A percentile compares a stretch with the other conserved stretches of the same genome.
Conservation (phyloP, 2,329 filamentous ascomycete species). For the Hypoxylon sp. region DNA sequence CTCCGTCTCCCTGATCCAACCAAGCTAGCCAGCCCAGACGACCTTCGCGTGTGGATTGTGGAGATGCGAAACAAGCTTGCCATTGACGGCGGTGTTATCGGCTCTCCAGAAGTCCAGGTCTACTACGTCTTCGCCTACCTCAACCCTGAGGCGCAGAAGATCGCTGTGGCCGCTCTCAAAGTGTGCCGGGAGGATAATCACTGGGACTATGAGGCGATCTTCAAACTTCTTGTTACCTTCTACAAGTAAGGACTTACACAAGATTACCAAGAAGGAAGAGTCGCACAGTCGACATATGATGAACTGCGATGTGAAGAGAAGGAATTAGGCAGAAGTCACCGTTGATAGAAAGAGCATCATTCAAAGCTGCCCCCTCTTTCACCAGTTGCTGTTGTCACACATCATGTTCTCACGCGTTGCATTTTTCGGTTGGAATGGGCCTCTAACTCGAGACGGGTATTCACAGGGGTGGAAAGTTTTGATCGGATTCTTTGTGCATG, state of each 20-base stretch:
- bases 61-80: neutral
- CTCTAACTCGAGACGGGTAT: neutral
- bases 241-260: neutral
- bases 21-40: no score
- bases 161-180: neutral
- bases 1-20: neutral
- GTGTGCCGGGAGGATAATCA: neutral
- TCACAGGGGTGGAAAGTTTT: neutral
- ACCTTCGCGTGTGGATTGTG: neutral
- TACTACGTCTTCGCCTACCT: conserved; percentile 5
- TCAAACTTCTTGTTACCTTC: neutral
- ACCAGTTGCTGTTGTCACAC: neutral
- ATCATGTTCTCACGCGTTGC: neutral
- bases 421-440: neutral
- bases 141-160: neutral
- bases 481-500: neutral
- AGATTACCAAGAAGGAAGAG: neutral
- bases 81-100: neutral
- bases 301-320: neutral
- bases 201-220: neutral
- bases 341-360: neutral
- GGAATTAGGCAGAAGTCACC: neutral
- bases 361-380: neutral
- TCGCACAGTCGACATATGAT: no score
- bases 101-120: neutral